Percentiles rank a stretch among this genome's conserved stretches.
Evolutionary conservation across 257 asterid species (phyloP).

Genomic region (Vinca minor): DNA sequence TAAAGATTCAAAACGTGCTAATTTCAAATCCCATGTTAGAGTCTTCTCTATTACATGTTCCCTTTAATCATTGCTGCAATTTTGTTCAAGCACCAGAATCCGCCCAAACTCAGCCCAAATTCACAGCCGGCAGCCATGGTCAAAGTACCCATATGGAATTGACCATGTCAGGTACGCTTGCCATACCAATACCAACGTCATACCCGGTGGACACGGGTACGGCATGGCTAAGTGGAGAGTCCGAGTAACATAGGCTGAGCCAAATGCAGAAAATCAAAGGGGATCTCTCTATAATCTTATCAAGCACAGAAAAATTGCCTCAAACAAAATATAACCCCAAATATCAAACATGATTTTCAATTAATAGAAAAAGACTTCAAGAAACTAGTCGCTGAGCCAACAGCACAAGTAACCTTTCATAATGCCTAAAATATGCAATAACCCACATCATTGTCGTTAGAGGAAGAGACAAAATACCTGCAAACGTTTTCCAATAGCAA

Average conservation of each 20-base stretch:
- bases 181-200: too few species aligned
- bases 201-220: too few species aligned
- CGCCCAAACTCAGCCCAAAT: too few species aligned
- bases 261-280: background rate
- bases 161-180: too few species aligned
- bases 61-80: too few species aligned
- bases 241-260: too few species aligned
- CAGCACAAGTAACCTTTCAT: background rate
- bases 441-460: background rate
- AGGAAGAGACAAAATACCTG: conserved; percentile 39
- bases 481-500: conserved; percentile 77
- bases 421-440: background rate
- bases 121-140: too few species aligned
- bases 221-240: too few species aligned
- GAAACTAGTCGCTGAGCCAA: background rate
- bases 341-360: background rate
- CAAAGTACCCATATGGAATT: too few species aligned
- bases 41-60: too few species aligned
- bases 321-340: background rate
- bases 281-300: background rate
- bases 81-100: too few species aligned
- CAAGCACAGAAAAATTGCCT: background rate
- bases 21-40: too few species aligned
- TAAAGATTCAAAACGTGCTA: background rate
- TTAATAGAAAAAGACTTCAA: background rate